Evolutionary conservation across 768 basidiomycete species (phyloP), one percentile per base, ranked within the genome.

Genomic region (Candolleomyces eurysporus): DNA sequence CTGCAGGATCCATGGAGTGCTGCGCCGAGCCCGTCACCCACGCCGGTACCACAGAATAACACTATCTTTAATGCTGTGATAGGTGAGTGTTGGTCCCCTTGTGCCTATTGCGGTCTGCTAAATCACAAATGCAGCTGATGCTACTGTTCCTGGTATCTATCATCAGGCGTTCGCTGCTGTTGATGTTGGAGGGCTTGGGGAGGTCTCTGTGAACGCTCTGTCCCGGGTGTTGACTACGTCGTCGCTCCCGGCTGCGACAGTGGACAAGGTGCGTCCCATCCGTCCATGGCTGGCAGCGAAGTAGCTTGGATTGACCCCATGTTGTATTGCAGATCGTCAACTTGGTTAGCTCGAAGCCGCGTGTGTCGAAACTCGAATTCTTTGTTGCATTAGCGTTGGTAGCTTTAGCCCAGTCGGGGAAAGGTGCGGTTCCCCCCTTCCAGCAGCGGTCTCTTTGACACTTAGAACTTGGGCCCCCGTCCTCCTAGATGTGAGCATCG

Each of bases 381-480:
- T 96, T 91, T 71, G 91, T 96, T 11, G 92, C 94, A 10, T 75
- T 98, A 26, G 93, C 92, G 11, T 80, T 98, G 14, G 92, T 92
- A 49, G 92, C 92, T 2, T 78, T 96, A 4, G 92, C 92, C 5
- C 95, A 98, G 73, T 77, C 85, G 5, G 88, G 86, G 4, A 87
- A 88, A 83, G 92, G 92, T 90, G 59, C 26, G 75, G n/a, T n/a
- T 66, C 6, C 14, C 42, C 32, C 31, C 31, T 30, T 50, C 42
- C 39, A 19, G 61, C 11, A 19, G 40, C 39, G 57, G n/a, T n/a
- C 42, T 9, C 40, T 11, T 14, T 16, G 45, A 45, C 42, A 19
- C 54, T 11, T 31, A 40, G 48, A 45, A 7, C 31, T 39, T 59
- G 42, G 63, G 42, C 42, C 32, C 5, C 40, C 40, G 48, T 5